These are phyloP conservation scores for Powellomyces hirtus DNA, from an alignment of 192 early-diverging fungal genomes.

Conservation along the genomic window DNA sequence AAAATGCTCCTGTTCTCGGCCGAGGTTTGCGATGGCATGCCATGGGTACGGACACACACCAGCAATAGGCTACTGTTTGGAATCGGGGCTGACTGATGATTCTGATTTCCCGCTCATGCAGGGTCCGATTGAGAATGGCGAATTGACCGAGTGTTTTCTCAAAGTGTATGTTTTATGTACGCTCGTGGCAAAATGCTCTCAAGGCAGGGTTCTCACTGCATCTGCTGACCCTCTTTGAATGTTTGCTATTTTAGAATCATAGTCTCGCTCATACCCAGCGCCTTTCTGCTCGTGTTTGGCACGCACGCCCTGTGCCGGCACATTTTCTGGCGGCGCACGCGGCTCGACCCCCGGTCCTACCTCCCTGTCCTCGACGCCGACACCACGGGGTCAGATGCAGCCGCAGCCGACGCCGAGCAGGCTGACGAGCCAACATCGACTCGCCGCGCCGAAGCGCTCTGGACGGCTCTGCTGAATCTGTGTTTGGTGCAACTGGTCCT, in stretches of 20 bases:
- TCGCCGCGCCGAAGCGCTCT: background rate
- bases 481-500: background rate
- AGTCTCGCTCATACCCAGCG: slow-evolving; percentile 1
- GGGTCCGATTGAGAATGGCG: slow-evolving; percentile 9
- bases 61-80: too few relatives aligned
- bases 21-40: too few relatives aligned
- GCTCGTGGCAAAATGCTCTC: background rate
- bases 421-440: background rate
- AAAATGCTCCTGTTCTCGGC: too few relatives aligned
- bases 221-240: background rate
- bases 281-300: background rate
- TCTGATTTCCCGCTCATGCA: background rate
- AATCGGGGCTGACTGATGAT: too few relatives aligned
- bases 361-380: slow-evolving; percentile 6
- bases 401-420: background rate
- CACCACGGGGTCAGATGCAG: background rate
- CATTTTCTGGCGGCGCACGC: slow-evolving; percentile 9
- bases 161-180: background rate
- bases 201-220: background rate
- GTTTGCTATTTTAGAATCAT: background rate
- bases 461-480: slow-evolving; percentile 4
- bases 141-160: slow-evolving; percentile 15
- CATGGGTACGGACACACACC: too few relatives aligned
- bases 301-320: slow-evolving; percentile 1
- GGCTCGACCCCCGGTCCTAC: background rate